Percentiles rank a stretch among this genome's conserved stretches.
Conservation (phyloP, 805 yeast species). For the Tetrapisispora nanseiensis region DNA sequence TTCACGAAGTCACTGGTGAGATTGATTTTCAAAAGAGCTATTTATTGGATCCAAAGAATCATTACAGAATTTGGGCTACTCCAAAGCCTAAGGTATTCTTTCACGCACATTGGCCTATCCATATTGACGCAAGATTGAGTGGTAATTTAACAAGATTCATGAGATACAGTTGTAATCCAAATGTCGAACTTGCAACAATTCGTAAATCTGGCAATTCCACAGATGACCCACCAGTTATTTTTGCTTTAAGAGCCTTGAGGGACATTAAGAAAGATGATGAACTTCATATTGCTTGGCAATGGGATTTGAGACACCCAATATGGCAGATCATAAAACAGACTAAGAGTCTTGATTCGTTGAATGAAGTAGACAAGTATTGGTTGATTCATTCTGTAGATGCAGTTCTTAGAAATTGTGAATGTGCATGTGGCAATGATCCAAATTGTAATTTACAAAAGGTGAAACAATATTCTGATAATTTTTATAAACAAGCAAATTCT, state of each 20-base stretch:
- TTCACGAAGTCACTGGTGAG: conserved; percentile 65
- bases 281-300: conserved; percentile 74
- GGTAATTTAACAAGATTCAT: conserved; percentile 70
- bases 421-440: conserved; percentile 38
- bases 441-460: conserved; percentile 56
- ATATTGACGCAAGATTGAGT: conserved; percentile 73
- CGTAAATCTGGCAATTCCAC: conserved; percentile 20
- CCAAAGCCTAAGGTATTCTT: conserved; percentile 50
- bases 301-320: conserved; percentile 78
- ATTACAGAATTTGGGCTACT: conserved; percentile 66
- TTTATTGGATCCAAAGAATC: conserved; percentile 56
- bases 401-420: conserved; percentile 51
- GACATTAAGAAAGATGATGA: conserved; percentile 60
- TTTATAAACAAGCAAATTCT: conserved; percentile 5
- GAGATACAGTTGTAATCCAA: conserved; percentile 68
- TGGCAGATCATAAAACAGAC: conserved; percentile 39
- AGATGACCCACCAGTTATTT: conserved; percentile 35
- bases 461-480: conserved; percentile 52
- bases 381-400: conserved; percentile 55
- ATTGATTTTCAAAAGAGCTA: conserved; percentile 58
- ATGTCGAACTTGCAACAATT: conserved; percentile 52
- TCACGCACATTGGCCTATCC: conserved; percentile 51
- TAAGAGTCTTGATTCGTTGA: conserved; percentile 42
- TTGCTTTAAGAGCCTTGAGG: conserved; percentile 46
- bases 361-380: conserved; percentile 43